Evolutionary conservation across 108 stramenopile species (phyloP).

Genomic region (Parietichytrium sp.): DNA sequence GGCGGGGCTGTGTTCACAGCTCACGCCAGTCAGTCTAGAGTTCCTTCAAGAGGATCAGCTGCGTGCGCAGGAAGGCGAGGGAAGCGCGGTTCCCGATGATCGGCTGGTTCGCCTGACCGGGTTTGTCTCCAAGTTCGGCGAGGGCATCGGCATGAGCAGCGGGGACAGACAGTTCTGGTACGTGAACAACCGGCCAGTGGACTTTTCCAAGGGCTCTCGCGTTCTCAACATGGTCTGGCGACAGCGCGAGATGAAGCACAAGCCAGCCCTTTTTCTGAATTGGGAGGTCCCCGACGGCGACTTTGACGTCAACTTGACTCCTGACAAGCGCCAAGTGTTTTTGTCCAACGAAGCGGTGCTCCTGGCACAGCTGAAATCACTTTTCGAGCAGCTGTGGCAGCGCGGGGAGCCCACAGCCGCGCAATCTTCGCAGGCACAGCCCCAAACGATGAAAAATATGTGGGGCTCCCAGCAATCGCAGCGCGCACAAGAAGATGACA

Average conservation of each 20-base stretch:
- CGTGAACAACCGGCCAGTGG: conserved; percentile 92
- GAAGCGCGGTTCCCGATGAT: too few species aligned
- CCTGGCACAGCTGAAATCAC: conserved; percentile 41
- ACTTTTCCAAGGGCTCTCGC: conserved; percentile 74
- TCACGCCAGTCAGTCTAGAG: too few species aligned
- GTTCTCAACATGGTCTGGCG: conserved; percentile 76
- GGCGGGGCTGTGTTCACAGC: too few species aligned
- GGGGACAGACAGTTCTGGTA: conserved; percentile 81
- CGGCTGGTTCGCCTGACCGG: conserved; percentile 54
- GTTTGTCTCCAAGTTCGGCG: conserved; percentile 68
- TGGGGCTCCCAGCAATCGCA: too few species aligned
- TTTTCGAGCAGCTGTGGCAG: conserved; percentile 49
- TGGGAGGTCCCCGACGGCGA: conserved; percentile 73
- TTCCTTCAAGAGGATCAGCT: too few species aligned
- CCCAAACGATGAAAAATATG: conserved; percentile 37
- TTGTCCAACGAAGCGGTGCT: conserved; percentile 72
- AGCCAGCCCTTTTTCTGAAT: conserved; percentile 80
- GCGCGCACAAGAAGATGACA: too few species aligned
- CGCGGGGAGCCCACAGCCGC: conserved; percentile 47
- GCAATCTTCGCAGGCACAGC: too few species aligned
- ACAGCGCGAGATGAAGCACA: conserved; percentile 73
- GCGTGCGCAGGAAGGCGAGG: too few species aligned
- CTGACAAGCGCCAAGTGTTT: conserved; percentile 91
- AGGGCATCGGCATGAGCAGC: conserved; percentile 65
- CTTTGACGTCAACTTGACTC: conserved; percentile 91